These are phyloP conservation scores for Ormosia emarginata DNA, from an alignment of 306 rosid genomes.

Conservation along the genomic window DNA sequence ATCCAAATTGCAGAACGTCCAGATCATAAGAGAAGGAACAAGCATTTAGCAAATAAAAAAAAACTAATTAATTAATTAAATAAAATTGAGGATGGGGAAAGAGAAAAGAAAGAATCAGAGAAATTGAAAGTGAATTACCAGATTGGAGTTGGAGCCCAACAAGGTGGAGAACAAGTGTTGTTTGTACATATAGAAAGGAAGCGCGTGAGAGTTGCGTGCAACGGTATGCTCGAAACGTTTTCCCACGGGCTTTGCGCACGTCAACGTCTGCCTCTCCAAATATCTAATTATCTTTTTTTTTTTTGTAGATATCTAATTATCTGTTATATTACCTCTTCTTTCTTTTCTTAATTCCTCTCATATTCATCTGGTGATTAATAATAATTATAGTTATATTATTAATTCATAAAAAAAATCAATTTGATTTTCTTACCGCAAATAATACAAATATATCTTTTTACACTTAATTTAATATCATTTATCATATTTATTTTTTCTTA, in stretches of 20 bases:
- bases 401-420: too few relatives aligned
- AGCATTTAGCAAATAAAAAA: not conserved
- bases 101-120: not conserved
- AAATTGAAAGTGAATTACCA: slow-evolving; percentile 28
- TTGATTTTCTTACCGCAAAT: too few relatives aligned
- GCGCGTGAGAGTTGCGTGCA: slow-evolving; percentile 85
- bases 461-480: too few relatives aligned
- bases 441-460: too few relatives aligned
- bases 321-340: too few relatives aligned
- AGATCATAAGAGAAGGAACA: not conserved
- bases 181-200: not conserved
- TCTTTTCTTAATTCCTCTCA: too few relatives aligned
- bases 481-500: too few relatives aligned
- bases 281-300: slow-evolving; percentile 36
- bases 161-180: not conserved
- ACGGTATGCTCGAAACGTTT: slow-evolving; percentile 51
- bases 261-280: slow-evolving; percentile 64
- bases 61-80: not conserved
- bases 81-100: not conserved
- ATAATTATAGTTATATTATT: too few relatives aligned
- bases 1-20: not conserved
- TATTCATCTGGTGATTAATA: too few relatives aligned
- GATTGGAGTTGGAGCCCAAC: not conserved
- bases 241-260: slow-evolving; percentile 53
- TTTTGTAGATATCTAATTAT: not conserved